These are phyloP conservation scores for Xanthoceras sorbifolium DNA, from an alignment of 345 rosid species.

Conservation along the genomic window DNA sequence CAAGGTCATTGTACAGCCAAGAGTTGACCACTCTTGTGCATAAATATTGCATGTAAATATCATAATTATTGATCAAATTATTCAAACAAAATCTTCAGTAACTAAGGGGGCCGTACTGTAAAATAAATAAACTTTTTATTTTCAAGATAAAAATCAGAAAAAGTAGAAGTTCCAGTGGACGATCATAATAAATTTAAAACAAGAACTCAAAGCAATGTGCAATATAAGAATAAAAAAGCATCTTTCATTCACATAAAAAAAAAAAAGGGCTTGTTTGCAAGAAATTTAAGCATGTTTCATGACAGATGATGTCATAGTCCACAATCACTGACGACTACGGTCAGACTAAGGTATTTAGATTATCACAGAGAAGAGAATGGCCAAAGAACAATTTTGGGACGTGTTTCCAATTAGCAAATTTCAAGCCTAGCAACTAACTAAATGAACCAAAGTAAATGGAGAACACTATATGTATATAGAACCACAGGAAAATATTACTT, in stretches of 20 bases:
- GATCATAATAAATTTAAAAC: neutral
- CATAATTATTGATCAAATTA: no score
- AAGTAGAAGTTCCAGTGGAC: neutral
- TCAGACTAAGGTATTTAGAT: neutral
- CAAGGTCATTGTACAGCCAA: no score
- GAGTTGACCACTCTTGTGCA: no score
- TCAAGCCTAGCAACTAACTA: neutral
- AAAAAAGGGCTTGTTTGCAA: neutral
- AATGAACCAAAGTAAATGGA: neutral
- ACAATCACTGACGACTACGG: neutral
- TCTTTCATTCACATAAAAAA: neutral
- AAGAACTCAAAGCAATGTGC: neutral
- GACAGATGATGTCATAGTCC: neutral
- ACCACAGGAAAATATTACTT: conserved; percentile 45
- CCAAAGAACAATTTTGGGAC: neutral
- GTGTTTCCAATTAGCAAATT: neutral
- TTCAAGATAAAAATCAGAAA: neutral
- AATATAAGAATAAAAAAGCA: neutral
- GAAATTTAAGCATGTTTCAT: neutral
- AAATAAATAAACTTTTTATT: neutral
- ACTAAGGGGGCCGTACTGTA: neutral
- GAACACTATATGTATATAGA: conserved; percentile 11
- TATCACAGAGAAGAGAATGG: neutral
- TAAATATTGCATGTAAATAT: no score
- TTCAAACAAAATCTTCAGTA: no score